phyloP scores from a whole-genome alignment of 495 filamentous ascomycete genomes.

The Neurospora terricola region DNA sequence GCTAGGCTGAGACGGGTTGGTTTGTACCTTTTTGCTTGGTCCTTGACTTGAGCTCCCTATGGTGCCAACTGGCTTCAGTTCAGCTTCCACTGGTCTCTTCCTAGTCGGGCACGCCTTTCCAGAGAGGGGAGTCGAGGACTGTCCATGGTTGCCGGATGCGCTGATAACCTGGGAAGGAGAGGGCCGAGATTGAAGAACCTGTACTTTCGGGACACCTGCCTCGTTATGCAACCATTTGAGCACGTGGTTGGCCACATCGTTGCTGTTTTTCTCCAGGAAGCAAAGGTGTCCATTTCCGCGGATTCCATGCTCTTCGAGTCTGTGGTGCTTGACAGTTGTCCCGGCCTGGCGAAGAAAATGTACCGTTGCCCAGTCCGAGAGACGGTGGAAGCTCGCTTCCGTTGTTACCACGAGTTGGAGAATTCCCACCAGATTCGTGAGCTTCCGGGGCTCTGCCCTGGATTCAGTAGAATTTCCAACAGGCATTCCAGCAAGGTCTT shows the following conservation, averaged over 20 bases:
- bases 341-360: constrained; percentile 47
- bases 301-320: constrained; percentile 37
- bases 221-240: constrained; percentile 1
- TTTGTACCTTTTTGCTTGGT: neutral
- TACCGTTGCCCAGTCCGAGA: constrained; percentile 49
- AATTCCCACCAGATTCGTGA: constrained; percentile 38
- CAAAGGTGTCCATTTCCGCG: constrained; percentile 50
- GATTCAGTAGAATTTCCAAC: constrained; percentile 14
- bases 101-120: neutral
- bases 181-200: neutral
- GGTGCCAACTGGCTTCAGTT: neutral
- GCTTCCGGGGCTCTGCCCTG: constrained; percentile 29
- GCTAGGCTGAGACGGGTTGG: neutral
- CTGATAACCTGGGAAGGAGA: neutral
- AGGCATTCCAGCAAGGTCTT: constrained; percentile 16
- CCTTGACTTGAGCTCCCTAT: neutral
- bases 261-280: constrained; percentile 52
- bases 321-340: constrained; percentile 32
- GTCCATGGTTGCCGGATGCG: neutral
- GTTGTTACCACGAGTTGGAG: constrained; percentile 40
- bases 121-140: neutral
- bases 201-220: neutral
- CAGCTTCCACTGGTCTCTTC: neutral
- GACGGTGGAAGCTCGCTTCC: constrained; percentile 45
- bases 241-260: constrained; percentile 33